Evolutionary conservation across 257 asterid species (phyloP), one percentile per base, ranked within the genome.

Genomic region (Datura wrightii): DNA sequence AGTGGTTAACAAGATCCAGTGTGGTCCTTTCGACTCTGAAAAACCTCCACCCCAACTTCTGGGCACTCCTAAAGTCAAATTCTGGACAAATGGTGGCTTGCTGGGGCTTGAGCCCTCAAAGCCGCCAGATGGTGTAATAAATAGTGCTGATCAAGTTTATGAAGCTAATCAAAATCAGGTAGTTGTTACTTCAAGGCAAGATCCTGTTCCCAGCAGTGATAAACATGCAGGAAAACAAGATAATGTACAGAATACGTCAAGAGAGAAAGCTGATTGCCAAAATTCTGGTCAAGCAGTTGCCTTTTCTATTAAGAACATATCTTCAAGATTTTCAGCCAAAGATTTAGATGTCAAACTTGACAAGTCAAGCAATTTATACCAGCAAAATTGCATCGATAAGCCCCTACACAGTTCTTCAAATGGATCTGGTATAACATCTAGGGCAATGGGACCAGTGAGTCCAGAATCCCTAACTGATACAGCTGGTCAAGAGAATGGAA

Each of bases 71-170:
- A 76, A 97, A 79, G 91, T 89, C 83, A 88, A 90, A 67, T 91
- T 95, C 88, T 97, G 99, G 99, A 97, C 99, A 79, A 97, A 97
- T 85, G 99, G 99, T 88, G 91, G 98, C 84, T 90, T 97, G 91
- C 94, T 97, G 14, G 99, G 99, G 79, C 97, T 97, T 66, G 92
- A 91, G 92, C 99, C 99, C 18, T 95, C 98, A 85, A 97, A 97
- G 88, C 99, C 99, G 42, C 98, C 97, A 4, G 98, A 92, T 88
- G 89, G 93, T 84, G 71, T 82, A 59, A 72, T 48, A 48, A 90
- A 89, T 63, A 85, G 83, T 66, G 85, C 83, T 83, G 65, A 88
- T 84, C 91, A 86, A 80, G 91, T 84, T 85, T 70, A 87, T 44
- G 69, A 14, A 44, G 34, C 69, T 76, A 87, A 66, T 62, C 88